Conservation (phyloP, 176 grass and related monocot species). For the Hordeum marinum region DNA sequence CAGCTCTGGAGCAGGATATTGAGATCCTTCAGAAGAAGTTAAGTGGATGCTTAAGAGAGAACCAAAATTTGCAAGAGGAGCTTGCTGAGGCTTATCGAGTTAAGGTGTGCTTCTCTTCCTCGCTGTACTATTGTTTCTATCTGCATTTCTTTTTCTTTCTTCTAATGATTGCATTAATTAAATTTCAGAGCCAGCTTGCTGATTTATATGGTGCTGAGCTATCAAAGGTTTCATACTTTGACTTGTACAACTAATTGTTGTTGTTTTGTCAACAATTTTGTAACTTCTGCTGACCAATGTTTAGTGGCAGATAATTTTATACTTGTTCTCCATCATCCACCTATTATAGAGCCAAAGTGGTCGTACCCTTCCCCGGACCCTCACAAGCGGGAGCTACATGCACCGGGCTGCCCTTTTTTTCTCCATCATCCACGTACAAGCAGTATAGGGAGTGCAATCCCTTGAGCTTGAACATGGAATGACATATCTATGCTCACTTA, state of each 20-base stretch:
- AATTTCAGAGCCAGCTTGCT: conserved; percentile 89
- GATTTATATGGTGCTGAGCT: conserved; percentile 85
- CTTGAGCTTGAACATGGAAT: background rate
- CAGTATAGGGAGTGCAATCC: background rate
- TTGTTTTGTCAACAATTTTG: background rate
- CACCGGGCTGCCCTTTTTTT: too few species aligned
- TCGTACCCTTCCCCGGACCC: too few species aligned
- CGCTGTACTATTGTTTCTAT: background rate
- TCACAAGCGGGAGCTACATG: too few species aligned
- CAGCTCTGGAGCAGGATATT: conserved; percentile 84
- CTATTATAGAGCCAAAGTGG: too few species aligned
- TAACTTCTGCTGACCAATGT: background rate
- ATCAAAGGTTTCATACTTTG: conserved; percentile 62
- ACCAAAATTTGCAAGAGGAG: conserved; percentile 96
- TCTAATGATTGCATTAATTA: conserved; percentile 36
- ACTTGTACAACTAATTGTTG: conserved; percentile 8
- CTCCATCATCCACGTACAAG: background rate
- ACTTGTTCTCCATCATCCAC: background rate
- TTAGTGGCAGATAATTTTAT: background rate
- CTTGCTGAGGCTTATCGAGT: conserved; percentile 93
- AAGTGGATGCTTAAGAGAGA: conserved; percentile 78
- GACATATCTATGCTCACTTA: background rate
- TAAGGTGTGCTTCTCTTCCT: conserved; percentile 53
- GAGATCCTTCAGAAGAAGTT: conserved; percentile 82
- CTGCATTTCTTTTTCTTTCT: conserved; percentile 16